phyloP scores from a whole-genome alignment of 768 basidiomycete species.

The Amanita fuliginea region DNA sequence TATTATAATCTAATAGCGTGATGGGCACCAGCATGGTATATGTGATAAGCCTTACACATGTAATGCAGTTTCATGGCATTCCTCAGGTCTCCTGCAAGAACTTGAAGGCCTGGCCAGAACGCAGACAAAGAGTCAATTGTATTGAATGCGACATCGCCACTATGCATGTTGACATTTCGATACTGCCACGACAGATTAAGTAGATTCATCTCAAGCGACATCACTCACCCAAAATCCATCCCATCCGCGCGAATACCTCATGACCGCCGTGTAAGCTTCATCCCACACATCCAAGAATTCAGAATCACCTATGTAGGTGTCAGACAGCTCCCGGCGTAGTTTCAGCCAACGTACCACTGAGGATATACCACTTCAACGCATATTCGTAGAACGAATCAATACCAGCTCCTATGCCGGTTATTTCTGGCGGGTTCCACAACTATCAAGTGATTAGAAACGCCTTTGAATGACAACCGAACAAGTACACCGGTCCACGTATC shows the following conservation, averaged over 20 bases:
- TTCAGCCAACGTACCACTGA: constrained; percentile 44
- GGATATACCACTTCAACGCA: constrained; percentile 83
- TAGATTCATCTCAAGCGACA: background rate
- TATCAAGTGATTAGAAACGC: constrained; percentile 14
- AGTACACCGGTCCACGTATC: constrained; percentile 73
- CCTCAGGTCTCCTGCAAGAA: constrained; percentile 74
- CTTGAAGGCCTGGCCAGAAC: constrained; percentile 96
- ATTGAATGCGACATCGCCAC: constrained; percentile 60
- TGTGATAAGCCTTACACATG: constrained; percentile 42
- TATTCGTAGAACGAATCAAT: constrained; percentile 96
- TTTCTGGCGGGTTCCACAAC: constrained; percentile 70
- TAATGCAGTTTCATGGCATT: constrained; percentile 90
- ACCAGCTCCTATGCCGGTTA: constrained; percentile 83
- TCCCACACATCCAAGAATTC: constrained; percentile 81
- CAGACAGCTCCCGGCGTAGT: background rate
- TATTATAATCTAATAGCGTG: constrained; percentile 68
- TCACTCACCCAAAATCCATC: constrained; percentile 81
- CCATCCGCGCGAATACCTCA: constrained; percentile 70
- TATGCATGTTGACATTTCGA: constrained; percentile 72
- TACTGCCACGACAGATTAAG: constrained; percentile 37
- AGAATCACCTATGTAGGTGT: constrained; percentile 45
- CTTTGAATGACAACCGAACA: constrained; percentile 8
- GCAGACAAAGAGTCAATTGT: constrained; percentile 94
- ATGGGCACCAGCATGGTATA: background rate
- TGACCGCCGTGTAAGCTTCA: constrained; percentile 71